Base-by-base conservation (phyloP, 176 grass and related monocot species). In the Saccharum spontaneum region DNA sequence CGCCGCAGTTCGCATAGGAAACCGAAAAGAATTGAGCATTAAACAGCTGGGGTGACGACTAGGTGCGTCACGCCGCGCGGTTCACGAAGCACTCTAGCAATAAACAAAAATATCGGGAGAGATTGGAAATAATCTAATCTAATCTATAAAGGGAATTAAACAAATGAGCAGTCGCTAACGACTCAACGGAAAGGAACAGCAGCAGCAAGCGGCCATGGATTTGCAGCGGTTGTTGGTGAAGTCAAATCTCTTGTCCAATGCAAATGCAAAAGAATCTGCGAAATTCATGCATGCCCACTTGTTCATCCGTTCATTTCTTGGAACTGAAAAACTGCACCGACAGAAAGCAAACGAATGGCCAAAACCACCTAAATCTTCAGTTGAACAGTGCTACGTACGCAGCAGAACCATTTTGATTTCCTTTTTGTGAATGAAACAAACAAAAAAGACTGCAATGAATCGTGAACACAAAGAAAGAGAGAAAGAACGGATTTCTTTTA, bases 161-260 rank as follows among this genome's bases (percentile, higher is more conserved):
- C 74, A 9, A 79, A 40, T 75, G 67, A n/a, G 39, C 48, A 40
- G 60, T n/a, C 1, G 88, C 5, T 83, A 84, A 79, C 68, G 48
- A 36, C 67, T 64, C 79, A 49, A 86, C 72, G 23, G 55, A 43
- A 77, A 16, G 33, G 43, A 83, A 82, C 69, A 59, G 20, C 55
- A 41, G n/a, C 50, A 14, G 30, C 50, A 31, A 75, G 37, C 31
- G 16, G 17, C 11, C 67, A 30, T 78, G 67, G 34, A 22, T 30
- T 38, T 71, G 63, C 67, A 67, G 60, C 79, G 52, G 31, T 4
- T 28, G 28, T 28, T 28, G 28, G 28, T 28, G 28, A 28, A 28
- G 28, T 28, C 75, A 87, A 87, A 79, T 87, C 80, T 84, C 13
- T 16, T 4, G 80, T 4, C 75, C 67, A 87, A 90, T 90, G 80